Evolutionary conservation across 371 early-diverging fungal species (phyloP).

Genomic region (Mortierella sp.): DNA sequence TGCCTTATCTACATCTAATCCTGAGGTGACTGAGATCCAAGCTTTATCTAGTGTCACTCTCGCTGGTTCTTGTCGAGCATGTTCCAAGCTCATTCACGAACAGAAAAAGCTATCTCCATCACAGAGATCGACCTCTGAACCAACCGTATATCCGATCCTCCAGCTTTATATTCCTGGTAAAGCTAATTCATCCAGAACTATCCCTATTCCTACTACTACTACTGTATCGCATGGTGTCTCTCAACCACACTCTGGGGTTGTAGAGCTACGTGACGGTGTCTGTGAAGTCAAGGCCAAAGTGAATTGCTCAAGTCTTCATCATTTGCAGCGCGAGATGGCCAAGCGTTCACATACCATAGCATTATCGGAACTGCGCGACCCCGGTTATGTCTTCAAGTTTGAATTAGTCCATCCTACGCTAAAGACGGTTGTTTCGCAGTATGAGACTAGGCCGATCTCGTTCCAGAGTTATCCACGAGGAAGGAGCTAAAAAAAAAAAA

Average conservation of each 20-base stretch:
- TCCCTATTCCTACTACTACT: neutral
- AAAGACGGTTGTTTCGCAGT: conserved; percentile 25
- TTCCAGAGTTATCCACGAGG: conserved; percentile 48
- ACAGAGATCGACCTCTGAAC: conserved; percentile 6
- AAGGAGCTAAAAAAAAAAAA: neutral
- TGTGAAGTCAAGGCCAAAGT: conserved; percentile 50
- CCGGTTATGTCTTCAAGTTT: conserved; percentile 51
- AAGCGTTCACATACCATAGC: neutral
- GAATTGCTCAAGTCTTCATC: conserved; percentile 53
- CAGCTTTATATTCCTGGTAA: conserved; percentile 43
- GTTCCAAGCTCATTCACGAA: conserved; percentile 40
- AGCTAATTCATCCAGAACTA: neutral
- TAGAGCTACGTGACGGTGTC: conserved; percentile 35
- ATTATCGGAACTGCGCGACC: conserved; percentile 25
- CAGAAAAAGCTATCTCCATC: conserved; percentile 29
- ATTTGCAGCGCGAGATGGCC: conserved; percentile 29
- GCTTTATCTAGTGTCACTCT: conserved; percentile 6
- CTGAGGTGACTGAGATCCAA: neutral
- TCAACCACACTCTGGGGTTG: conserved; percentile 28
- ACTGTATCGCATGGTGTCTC: neutral
- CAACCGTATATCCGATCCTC: conserved; percentile 26
- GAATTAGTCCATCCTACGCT: conserved; percentile 38
- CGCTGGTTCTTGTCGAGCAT: conserved; percentile 29
- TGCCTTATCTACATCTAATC: neutral
- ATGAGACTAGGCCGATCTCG: conserved; percentile 32